These are phyloP conservation scores for Cladosporium sp. DNA, from an alignment of 2,329 filamentous ascomycete species.

Conservation along the genomic window DNA sequence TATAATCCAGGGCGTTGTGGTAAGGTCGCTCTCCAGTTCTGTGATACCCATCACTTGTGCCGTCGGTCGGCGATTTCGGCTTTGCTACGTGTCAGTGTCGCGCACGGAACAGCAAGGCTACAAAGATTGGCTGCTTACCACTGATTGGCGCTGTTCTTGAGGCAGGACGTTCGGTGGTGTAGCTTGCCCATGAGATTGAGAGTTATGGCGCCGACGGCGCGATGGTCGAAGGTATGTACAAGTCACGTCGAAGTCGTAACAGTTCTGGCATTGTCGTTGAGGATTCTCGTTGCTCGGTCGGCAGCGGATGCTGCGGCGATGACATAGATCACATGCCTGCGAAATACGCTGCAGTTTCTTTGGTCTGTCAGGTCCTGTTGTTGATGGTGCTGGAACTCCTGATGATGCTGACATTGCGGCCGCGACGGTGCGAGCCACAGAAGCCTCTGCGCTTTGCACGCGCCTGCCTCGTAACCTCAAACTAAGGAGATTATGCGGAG, in stretches of 20 bases:
- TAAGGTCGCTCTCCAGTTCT: neutral
- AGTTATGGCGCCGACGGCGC: slow-evolving; percentile 31
- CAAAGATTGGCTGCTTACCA: neutral
- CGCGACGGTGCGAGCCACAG: neutral
- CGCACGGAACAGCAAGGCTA: neutral
- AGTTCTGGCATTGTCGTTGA: slow-evolving; percentile 44
- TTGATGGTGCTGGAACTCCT: neutral
- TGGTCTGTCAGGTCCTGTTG: slow-evolving; percentile 22
- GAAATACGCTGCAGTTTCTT: slow-evolving; percentile 35
- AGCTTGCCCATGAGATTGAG: slow-evolving; percentile 13
- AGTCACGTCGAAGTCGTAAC: slow-evolving; percentile 46
- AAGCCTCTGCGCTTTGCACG: slow-evolving; percentile 2
- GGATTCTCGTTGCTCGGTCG: slow-evolving; percentile 33
- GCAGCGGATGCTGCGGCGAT: slow-evolving; percentile 46
- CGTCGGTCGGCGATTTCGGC: slow-evolving; percentile 10
- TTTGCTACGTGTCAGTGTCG: neutral
- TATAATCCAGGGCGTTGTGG: slow-evolving; percentile 14
- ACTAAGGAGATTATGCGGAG: neutral
- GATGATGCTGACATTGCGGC: slow-evolving; percentile 7
- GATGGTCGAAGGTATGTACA: slow-evolving; percentile 47
- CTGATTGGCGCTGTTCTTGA: slow-evolving; percentile 15
- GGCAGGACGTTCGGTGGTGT: slow-evolving; percentile 23
- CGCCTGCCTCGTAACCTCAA: neutral
- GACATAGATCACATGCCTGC: slow-evolving; percentile 47
- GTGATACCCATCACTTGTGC: neutral